These are phyloP conservation scores for Echites panduratus DNA, from an alignment of 257 asterid genomes.

Conservation along the genomic window DNA sequence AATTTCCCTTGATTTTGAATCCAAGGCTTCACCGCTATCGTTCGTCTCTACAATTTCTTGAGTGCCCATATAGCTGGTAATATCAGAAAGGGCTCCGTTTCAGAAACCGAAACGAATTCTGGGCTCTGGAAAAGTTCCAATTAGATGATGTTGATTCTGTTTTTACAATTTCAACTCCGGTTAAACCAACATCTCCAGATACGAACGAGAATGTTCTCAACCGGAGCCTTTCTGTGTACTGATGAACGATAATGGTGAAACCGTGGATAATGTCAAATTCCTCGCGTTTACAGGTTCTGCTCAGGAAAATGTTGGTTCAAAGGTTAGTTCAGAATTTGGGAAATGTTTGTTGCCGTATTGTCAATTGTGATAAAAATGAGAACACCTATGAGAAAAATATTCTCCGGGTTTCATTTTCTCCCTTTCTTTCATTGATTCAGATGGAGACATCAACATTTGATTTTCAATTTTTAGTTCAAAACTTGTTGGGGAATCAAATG, in stretches of 20 bases:
- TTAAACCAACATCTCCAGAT: too few relatives aligned
- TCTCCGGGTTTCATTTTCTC: slow-evolving; percentile 20
- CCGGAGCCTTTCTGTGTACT: too few relatives aligned
- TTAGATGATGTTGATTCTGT: too few relatives aligned
- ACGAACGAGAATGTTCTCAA: too few relatives aligned
- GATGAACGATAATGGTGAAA: too few relatives aligned
- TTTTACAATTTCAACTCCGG: too few relatives aligned
- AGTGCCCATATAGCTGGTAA: slow-evolving; percentile 20
- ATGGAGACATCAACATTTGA: not conserved
- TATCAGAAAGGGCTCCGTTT: slow-evolving; percentile 39
- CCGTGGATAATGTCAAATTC: too few relatives aligned
- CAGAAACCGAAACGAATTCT: too few relatives aligned
- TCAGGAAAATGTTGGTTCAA: slow-evolving; percentile 28
- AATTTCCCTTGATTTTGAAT: slow-evolving; percentile 9
- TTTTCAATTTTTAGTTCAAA: not conserved
- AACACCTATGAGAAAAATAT: not conserved
- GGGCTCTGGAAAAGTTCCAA: too few relatives aligned
- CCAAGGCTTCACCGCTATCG: not conserved
- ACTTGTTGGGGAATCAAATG: too few relatives aligned
- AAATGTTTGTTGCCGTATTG: not conserved
- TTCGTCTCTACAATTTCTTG: not conserved
- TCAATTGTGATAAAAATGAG: slow-evolving; percentile 3
- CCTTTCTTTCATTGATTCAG: not conserved
- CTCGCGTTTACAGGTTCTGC: slow-evolving; percentile 19
- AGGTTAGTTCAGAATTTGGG: slow-evolving; percentile 11